phyloP scores from a whole-genome alignment of 208 protist genomes.

The Eutreptiella sp. region DNA sequence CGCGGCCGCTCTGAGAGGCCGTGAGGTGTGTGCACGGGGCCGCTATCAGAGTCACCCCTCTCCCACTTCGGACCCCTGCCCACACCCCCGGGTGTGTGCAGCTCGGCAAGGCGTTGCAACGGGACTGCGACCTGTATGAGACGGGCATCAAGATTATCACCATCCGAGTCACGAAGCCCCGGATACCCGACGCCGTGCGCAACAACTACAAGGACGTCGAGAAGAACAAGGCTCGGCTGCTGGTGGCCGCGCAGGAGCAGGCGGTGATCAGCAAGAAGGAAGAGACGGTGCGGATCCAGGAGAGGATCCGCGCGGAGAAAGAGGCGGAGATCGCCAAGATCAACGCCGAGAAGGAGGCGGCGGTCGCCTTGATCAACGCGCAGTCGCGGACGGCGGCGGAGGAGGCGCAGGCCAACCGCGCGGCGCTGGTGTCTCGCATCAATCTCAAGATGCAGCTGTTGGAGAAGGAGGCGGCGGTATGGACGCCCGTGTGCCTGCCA shows the following conservation, averaged over 20 bases:
- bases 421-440: no score
- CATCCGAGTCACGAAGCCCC: conserved; percentile 36
- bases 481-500: no score
- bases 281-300: neutral
- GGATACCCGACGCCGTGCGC: conserved; percentile 17
- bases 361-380: conserved; percentile 19
- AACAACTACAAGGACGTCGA: conserved; percentile 41
- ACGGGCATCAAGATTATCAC: conserved; percentile 45
- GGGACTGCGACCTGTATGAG: conserved; percentile 32
- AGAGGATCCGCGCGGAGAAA: neutral
- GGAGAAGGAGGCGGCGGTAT: neutral
- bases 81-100: no score
- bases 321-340: neutral
- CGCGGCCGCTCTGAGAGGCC: no score
- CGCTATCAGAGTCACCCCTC: neutral
- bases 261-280: conserved; percentile 28
- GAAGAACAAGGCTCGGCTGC: conserved; percentile 32
- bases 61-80: neutral
- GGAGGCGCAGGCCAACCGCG: neutral
- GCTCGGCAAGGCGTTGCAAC: conserved; percentile 20
- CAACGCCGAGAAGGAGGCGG: conserved; percentile 28
- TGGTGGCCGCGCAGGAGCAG: conserved; percentile 29
- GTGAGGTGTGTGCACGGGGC: no score
- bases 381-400: neutral
- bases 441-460: neutral